Evolutionary conservation across 495 filamentous ascomycete species (phyloP).

Genomic region (Penicillium egyptiacum): DNA sequence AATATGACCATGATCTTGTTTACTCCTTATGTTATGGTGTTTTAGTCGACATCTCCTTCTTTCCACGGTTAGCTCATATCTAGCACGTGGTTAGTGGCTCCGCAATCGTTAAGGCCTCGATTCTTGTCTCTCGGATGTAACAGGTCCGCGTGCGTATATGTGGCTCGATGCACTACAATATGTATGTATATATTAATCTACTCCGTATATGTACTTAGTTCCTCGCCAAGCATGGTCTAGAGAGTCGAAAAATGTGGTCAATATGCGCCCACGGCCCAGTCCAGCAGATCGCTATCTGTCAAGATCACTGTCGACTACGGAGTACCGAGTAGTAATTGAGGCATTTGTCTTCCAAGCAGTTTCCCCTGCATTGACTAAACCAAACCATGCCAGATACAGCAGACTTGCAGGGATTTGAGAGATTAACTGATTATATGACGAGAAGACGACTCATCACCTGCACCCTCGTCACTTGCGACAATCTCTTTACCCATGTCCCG

Average conservation of each 20-base stretch:
- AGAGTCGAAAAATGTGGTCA: not conserved
- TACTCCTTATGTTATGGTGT: not conserved
- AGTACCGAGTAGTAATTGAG: too few relatives aligned
- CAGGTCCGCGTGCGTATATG: too few relatives aligned
- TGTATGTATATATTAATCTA: not conserved
- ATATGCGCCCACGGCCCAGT: constrained; percentile 8
- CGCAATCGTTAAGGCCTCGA: too few relatives aligned
- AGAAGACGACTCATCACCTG: not conserved
- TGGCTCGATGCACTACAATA: not conserved
- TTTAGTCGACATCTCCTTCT: not conserved
- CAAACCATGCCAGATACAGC: not conserved
- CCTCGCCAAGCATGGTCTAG: not conserved
- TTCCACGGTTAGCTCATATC: too few relatives aligned
- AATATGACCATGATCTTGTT: not conserved
- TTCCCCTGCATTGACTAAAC: not conserved
- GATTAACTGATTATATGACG: not conserved
- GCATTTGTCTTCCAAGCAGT: not conserved
- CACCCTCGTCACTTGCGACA: too few relatives aligned
- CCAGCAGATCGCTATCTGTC: constrained; percentile 2
- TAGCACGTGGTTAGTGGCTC: too few relatives aligned
- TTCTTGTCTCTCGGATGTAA: too few relatives aligned
- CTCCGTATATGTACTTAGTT: too few relatives aligned
- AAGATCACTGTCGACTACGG: not conserved
- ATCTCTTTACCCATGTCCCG: not conserved
- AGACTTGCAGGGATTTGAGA: not conserved